A percentile compares a stretch with the other conserved stretches of the same genome.
Conservation (phyloP, 306 rosid species). For the Quercus aquifolioides region DNA sequence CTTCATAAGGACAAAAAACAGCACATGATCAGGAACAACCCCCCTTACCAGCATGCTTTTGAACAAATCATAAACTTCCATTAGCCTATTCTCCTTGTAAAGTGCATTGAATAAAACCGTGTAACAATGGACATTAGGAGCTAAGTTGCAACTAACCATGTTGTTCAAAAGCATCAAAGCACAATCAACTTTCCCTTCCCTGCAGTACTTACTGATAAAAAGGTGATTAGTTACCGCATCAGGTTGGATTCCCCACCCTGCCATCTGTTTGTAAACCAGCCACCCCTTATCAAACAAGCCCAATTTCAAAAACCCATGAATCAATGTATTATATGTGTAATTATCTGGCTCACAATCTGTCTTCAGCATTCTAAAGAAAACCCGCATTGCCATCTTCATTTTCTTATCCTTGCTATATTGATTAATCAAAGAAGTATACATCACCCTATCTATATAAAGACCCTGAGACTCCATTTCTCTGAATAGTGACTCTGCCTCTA, state of each 20-base stretch:
- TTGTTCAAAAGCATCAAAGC: constrained; percentile 28
- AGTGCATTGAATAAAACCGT: constrained; percentile 37
- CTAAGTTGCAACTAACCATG: constrained; percentile 27
- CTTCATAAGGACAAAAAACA: constrained; percentile 32
- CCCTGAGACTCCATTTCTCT: constrained; percentile 42
- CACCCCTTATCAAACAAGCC: constrained; percentile 40
- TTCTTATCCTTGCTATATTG: constrained; percentile 35
- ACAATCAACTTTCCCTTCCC: constrained; percentile 26
- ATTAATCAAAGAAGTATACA: constrained; percentile 45
- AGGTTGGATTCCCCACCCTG: constrained; percentile 39
- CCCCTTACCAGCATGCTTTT: constrained; percentile 26
- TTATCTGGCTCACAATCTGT: constrained; percentile 37
- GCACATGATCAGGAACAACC: constrained; percentile 47
- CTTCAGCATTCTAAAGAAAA: constrained; percentile 42
- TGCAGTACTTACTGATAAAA: constrained; percentile 35
- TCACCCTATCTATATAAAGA: constrained; percentile 30
- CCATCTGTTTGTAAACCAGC: constrained; percentile 34
- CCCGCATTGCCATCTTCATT: constrained; percentile 48
- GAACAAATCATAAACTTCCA: constrained; percentile 21
- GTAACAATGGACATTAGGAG: constrained; percentile 36
- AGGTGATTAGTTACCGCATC: constrained; percentile 35
- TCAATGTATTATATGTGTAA: constrained; percentile 33
- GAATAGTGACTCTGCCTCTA: constrained; percentile 39
- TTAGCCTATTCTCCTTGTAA: constrained; percentile 28
- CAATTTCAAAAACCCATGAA: constrained; percentile 39